Conservation (phyloP, 192 early-diverging fungal species). For the Funneliformis mosseae region DNA sequence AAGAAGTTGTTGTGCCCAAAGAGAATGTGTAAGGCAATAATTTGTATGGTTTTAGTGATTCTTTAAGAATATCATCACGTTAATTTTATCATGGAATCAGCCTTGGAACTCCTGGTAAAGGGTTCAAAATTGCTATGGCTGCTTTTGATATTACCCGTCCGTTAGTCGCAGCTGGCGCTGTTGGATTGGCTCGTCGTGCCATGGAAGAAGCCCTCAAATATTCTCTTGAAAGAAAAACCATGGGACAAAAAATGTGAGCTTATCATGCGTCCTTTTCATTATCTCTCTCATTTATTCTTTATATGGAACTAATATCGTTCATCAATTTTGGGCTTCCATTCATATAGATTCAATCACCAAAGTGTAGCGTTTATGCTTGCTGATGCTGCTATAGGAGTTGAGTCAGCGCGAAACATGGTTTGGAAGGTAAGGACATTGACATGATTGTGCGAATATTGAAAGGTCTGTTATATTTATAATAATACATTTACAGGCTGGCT, state of each 20-base stretch:
- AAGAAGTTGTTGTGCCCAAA: constrained; percentile 80
- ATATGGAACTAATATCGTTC: neutral
- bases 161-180: constrained; percentile 84
- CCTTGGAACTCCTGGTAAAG: constrained; percentile 72
- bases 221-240: constrained; percentile 90
- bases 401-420: constrained; percentile 85
- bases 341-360: constrained; percentile 72
- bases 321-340: neutral
- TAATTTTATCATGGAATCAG: constrained; percentile 25
- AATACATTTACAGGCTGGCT: constrained; percentile 56
- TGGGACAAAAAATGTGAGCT: constrained; percentile 79
- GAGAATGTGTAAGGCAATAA: constrained; percentile 61
- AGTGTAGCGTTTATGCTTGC: constrained; percentile 94
- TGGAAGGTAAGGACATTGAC: constrained; percentile 49
- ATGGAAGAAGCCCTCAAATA: constrained; percentile 92
- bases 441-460: neutral
- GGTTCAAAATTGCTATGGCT: constrained; percentile 98
- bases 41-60: neutral
- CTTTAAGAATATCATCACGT: neutral
- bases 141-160: constrained; percentile 95
- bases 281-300: neutral
- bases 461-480: neutral
- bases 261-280: neutral
- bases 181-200: constrained; percentile 88
- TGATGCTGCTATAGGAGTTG: constrained; percentile 95